Evolutionary conservation across 208 protist genomes (phyloP).

Genomic region (Wallacemonas sp.): DNA sequence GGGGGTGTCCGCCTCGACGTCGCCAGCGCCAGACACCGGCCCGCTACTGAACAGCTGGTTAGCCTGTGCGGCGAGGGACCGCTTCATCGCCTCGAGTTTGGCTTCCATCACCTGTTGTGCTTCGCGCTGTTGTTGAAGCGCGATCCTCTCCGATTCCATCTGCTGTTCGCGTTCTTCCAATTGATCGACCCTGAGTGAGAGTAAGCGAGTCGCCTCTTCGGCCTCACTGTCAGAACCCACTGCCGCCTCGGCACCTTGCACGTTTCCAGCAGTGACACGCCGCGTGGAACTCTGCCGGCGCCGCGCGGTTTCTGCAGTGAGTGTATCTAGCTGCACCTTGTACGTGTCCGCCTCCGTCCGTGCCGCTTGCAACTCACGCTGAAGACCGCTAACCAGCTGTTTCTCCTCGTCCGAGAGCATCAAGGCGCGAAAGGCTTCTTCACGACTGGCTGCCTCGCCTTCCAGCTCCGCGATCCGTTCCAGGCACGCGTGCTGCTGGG

Average conservation of each 20-base stretch:
- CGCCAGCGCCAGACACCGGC: not conserved
- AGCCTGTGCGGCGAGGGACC: slow-evolving; percentile 63
- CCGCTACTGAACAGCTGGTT: slow-evolving; percentile 24
- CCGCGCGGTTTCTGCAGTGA: not conserved
- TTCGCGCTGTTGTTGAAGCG: slow-evolving; percentile 32
- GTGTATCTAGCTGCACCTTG: slow-evolving; percentile 17
- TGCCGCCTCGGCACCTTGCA: too few species aligned
- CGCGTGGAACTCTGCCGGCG: too few species aligned
- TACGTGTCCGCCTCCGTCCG: slow-evolving; percentile 52
- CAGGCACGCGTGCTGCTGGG: slow-evolving; percentile 23
- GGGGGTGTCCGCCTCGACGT: not conserved
- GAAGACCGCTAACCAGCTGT: slow-evolving; percentile 46
- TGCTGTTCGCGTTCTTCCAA: slow-evolving; percentile 11
- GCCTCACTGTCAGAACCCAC: not conserved
- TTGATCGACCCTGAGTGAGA: slow-evolving; percentile 15
- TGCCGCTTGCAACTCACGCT: slow-evolving; percentile 36
- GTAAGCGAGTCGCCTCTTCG: not conserved
- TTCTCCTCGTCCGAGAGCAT: slow-evolving; percentile 71
- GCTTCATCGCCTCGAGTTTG: slow-evolving; percentile 57
- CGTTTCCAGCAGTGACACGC: too few species aligned
- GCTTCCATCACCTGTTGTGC: slow-evolving; percentile 43
- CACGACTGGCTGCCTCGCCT: slow-evolving; percentile 56
- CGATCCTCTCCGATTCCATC: not conserved
- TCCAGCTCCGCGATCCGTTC: slow-evolving; percentile 39
- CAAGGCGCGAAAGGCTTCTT: slow-evolving; percentile 58